phyloP scores from a whole-genome alignment of 345 rosid species.

The Murraya koenigii region DNA sequence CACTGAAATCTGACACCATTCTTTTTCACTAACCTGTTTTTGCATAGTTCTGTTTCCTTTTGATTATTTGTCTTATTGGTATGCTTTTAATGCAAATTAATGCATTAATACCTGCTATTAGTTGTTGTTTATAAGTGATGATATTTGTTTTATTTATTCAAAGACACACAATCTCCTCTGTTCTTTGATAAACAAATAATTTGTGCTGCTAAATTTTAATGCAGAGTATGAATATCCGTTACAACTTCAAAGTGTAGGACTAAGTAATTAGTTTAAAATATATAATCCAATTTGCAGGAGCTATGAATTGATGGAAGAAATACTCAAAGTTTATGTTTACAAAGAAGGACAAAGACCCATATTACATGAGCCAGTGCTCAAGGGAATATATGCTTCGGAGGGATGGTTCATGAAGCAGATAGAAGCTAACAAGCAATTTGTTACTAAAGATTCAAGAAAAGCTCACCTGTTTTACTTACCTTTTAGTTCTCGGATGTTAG shows the following conservation, averaged over 20 bases:
- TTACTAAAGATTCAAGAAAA: constrained; percentile 53
- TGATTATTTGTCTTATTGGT: not conserved
- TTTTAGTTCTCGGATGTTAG: constrained; percentile 80
- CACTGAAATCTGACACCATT: not conserved
- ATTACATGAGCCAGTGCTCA: constrained; percentile 61
- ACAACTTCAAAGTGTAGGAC: not conserved
- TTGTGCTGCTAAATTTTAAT: not conserved
- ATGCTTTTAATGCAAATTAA: not conserved
- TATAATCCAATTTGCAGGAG: constrained; percentile 55
- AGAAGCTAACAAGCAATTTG: constrained; percentile 61
- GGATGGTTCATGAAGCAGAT: constrained; percentile 97
- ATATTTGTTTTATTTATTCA: not conserved
- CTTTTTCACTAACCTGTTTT: not conserved
- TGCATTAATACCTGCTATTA: not conserved
- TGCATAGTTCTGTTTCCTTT: not conserved
- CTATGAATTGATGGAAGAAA: constrained; percentile 86
- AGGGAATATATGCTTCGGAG: constrained; percentile 96
- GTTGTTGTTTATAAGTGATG: not conserved
- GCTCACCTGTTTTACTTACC: constrained; percentile 94
- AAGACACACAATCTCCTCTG: not conserved
- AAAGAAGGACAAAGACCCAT: constrained; percentile 82
- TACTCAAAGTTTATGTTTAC: constrained; percentile 77
- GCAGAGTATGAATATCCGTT: constrained; percentile 2
- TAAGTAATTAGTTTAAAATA: not conserved
- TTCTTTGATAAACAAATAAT: not conserved